Evolutionary conservation across 2,329 filamentous ascomycete species (phyloP).

Genomic region (Fusarium nurragi): DNA sequence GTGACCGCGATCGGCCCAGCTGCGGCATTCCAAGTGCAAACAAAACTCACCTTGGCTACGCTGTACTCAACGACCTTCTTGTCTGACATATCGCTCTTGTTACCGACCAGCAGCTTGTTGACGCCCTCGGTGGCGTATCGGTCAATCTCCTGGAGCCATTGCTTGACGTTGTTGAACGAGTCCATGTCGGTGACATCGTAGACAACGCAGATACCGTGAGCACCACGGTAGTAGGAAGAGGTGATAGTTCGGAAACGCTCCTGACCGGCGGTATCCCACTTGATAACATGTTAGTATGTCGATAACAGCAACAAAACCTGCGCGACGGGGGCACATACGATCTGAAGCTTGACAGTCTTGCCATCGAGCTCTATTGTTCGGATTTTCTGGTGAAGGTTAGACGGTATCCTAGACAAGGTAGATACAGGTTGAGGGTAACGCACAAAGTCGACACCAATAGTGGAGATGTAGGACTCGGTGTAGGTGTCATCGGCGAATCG

Average conservation of each 20-base stretch:
- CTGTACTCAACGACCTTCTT: slow-evolving; percentile 99
- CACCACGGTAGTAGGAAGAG: slow-evolving; percentile 98
- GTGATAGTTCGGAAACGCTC: slow-evolving; percentile 99
- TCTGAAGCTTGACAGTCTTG: slow-evolving; percentile 99
- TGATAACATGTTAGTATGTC: slow-evolving; percentile 22
- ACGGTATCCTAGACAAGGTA: slow-evolving; percentile 8
- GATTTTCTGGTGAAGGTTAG: slow-evolving; percentile 79
- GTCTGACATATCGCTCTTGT: slow-evolving; percentile 99
- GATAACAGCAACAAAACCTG: neutral
- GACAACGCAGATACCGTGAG: slow-evolving; percentile 98
- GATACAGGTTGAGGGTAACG: slow-evolving; percentile 51
- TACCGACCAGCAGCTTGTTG: slow-evolving; percentile 98
- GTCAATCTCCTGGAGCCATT: slow-evolving; percentile 99
- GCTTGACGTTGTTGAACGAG: slow-evolving; percentile 99
- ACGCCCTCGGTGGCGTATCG: slow-evolving; percentile 98
- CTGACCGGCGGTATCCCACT: slow-evolving; percentile 99
- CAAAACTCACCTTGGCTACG: slow-evolving; percentile 85
- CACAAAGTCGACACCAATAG: slow-evolving; percentile 99
- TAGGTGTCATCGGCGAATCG: slow-evolving; percentile 99
- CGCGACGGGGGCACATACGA: slow-evolving; percentile 69
- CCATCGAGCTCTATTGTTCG: slow-evolving; percentile 98
- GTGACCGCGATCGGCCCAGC: slow-evolving; percentile 23
- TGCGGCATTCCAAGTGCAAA: slow-evolving; percentile 1
- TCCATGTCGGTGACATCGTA: slow-evolving; percentile 99
- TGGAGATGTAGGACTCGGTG: slow-evolving; percentile 99